Evolutionary conservation across 345 rosid species (phyloP).

Genomic region (Salix purpurea): DNA sequence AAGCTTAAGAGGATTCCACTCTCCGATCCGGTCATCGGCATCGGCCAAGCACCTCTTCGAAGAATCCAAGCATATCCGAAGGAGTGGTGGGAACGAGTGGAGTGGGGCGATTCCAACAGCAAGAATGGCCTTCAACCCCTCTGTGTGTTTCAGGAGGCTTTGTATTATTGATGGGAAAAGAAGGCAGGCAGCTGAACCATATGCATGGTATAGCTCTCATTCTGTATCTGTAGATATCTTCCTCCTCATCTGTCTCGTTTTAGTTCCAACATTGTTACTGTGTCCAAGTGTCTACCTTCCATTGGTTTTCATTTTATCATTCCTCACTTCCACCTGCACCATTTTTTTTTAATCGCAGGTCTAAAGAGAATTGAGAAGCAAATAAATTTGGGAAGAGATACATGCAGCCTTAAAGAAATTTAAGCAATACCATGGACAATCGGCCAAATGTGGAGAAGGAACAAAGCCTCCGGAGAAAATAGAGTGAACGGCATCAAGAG

Average conservation of each 20-base stretch:
- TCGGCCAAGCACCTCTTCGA: background rate
- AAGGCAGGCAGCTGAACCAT: background rate
- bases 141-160: background rate
- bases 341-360: background rate
- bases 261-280: background rate
- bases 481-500: background rate
- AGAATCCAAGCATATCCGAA: background rate
- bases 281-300: background rate
- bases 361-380: background rate
- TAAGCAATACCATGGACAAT: background rate
- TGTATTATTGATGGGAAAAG: background rate
- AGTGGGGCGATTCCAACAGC: slow-evolving; percentile 22
- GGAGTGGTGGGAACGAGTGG: slow-evolving; percentile 15
- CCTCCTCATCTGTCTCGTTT: background rate
- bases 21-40: background rate
- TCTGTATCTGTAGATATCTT: background rate
- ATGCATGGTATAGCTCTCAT: background rate
- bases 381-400: background rate
- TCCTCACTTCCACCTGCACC: background rate
- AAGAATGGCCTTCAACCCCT: background rate
- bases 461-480: background rate
- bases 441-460: too few species aligned
- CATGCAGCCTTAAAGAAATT: background rate
- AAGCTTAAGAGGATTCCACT: slow-evolving; percentile 17
- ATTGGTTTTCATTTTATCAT: background rate